Percentiles rank a stretch among this genome's conserved stretches.
Conservation (phyloP, 2,329 filamentous ascomycete genomes). For the Talaromyces albobiverticillius region DNA sequence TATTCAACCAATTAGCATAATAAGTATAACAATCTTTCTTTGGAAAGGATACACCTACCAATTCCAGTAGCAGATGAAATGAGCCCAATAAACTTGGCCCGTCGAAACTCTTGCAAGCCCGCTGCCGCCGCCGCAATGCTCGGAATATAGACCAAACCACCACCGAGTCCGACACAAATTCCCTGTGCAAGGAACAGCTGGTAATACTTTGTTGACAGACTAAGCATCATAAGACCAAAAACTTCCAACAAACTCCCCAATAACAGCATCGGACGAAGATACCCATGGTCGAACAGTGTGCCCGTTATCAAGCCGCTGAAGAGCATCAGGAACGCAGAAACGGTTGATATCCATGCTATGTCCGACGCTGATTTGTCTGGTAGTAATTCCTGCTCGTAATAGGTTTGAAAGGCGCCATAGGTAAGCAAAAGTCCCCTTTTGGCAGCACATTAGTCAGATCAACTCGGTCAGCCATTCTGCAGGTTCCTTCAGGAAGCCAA, state of each 20-base stretch:
- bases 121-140: not conserved
- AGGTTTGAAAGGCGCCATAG: conserved; percentile 26
- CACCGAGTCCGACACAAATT: conserved; percentile 50
- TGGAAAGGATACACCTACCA: not conserved
- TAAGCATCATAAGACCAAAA: conserved; percentile 54
- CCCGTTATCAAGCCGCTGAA: not conserved
- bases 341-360: not conserved
- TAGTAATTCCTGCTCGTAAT: conserved; percentile 27
- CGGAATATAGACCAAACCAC: conserved; percentile 9
- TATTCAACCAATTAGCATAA: not conserved
- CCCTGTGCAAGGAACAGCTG: conserved; percentile 54
- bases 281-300: conserved; percentile 50
- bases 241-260: conserved; percentile 46
- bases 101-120: not conserved
- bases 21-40: too few relatives aligned
- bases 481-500: not conserved
- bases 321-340: not conserved
- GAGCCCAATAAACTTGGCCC: conserved; percentile 1
- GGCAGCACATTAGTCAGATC: not conserved
- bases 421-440: conserved; percentile 16
- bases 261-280: conserved; percentile 43
- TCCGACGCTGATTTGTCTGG: conserved; percentile 19
- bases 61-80: not conserved
- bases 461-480: conserved; percentile 25
- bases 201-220: conserved; percentile 50